A percentile compares a stretch with the other conserved stretches of the same genome.
These are phyloP conservation scores for Hysterium pulicare DNA, from an alignment of 2,329 filamentous ascomycete species.

Conservation along the genomic window DNA sequence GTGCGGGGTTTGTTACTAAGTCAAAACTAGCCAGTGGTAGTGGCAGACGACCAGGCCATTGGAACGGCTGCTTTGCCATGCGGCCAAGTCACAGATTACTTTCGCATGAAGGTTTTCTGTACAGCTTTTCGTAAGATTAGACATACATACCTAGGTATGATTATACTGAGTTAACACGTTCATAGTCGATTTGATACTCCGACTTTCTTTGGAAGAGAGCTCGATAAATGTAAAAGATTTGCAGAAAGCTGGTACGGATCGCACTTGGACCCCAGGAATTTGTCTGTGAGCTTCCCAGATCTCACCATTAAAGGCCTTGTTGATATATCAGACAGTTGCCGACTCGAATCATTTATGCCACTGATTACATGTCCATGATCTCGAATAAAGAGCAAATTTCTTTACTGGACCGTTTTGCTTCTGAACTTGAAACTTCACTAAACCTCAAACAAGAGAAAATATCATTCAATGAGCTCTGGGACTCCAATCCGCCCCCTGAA, in stretches of 20 bases:
- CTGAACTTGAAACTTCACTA: conserved; percentile 5
- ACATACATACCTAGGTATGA: neutral
- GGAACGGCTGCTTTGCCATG: conserved; percentile 18
- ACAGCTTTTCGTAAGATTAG: conserved; percentile 8
- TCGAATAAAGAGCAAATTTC: conserved; percentile 1
- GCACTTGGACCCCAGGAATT: neutral
- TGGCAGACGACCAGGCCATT: conserved; percentile 12
- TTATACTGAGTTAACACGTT: neutral
- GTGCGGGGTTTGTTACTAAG: neutral
- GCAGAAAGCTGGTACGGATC: conserved; percentile 11
- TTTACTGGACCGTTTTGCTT: neutral
- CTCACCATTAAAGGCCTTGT: neutral
- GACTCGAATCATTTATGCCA: conserved; percentile 5
- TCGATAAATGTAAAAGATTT: conserved; percentile 9
- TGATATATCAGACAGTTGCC: neutral
- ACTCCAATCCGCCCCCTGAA: conserved; percentile 1
- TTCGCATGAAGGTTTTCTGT: conserved; percentile 10
- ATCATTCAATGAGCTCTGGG: conserved; percentile 8
- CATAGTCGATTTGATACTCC: conserved; percentile 8
- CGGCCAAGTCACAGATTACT: conserved; percentile 11
- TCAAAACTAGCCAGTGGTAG: conserved; percentile 14
- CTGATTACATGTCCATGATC: conserved; percentile 8
- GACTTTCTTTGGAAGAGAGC: conserved; percentile 11
- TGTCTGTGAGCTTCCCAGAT: neutral
- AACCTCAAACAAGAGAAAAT: neutral